Percentiles rank a stretch among this genome's conserved stretches.
These are phyloP conservation scores for Phytophthora vignae DNA, from an alignment of 352 stramenopile genomes.

Conservation along the genomic window DNA sequence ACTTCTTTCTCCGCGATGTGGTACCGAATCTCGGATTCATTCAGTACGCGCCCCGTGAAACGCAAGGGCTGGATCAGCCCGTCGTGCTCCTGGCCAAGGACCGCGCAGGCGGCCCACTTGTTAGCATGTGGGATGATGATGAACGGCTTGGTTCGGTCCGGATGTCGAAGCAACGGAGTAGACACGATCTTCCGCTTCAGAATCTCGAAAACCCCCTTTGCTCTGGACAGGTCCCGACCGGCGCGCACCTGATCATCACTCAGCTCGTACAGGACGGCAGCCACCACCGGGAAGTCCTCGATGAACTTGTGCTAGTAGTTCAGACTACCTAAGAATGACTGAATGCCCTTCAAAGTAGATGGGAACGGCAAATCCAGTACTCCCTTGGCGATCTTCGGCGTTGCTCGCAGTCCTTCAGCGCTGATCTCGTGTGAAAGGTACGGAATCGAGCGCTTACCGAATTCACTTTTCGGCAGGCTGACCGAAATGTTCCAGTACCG, in stretches of 20 bases:
- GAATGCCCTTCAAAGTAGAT: not conserved
- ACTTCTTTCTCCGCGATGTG: constrained; percentile 8
- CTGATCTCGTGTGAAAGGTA: not conserved
- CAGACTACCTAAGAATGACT: not conserved
- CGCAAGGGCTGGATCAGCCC: not conserved
- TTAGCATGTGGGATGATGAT: too few species aligned
- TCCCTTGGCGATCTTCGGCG: not conserved
- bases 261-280: not conserved
- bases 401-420: not conserved
- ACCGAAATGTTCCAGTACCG: constrained; percentile 3
- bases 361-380: not conserved
- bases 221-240: not conserved
- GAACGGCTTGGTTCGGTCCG: too few species aligned
- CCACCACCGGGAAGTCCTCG: not conserved
- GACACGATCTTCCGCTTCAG: too few species aligned
- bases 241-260: not conserved
- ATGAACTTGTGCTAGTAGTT: constrained; percentile 10
- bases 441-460: not conserved
- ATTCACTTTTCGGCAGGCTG: not conserved
- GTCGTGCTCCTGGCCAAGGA: not conserved
- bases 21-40: not conserved
- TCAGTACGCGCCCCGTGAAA: not conserved
- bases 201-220: too few species aligned
- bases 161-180: too few species aligned
- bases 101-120: not conserved